Percentiles rank a stretch among this genome's conserved stretches.
Evolutionary conservation across 2,329 filamentous ascomycete species (phyloP).

Genomic region (Xylaria multiplex): DNA sequence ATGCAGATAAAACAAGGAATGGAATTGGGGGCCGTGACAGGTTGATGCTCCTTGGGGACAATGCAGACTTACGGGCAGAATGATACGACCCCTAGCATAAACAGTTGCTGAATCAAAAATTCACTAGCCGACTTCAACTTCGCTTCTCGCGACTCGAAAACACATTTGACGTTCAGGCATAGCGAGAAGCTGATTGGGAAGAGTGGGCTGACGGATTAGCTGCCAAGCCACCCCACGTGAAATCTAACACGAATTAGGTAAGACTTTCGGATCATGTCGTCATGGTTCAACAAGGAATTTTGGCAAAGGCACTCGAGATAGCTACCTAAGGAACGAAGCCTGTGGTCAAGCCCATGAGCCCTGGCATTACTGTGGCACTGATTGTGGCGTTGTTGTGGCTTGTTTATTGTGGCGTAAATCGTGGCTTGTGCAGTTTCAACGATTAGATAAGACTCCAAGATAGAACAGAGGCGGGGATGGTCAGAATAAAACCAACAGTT

Average conservation of each 20-base stretch:
- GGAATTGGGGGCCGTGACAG: background rate
- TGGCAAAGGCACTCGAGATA: too few species aligned
- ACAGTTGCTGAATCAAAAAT: slow-evolving; percentile 2
- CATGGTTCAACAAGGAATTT: slow-evolving; percentile 9
- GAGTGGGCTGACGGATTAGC: background rate
- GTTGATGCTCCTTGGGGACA: slow-evolving; percentile 3
- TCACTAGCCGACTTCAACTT: slow-evolving; percentile 7
- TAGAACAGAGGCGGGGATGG: too few species aligned
- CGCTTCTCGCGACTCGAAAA: slow-evolving; percentile 5
- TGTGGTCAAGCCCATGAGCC: too few species aligned
- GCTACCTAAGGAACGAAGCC: too few species aligned
- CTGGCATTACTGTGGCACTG: too few species aligned
- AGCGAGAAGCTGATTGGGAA: slow-evolving; percentile 4
- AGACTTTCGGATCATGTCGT: slow-evolving; percentile 4
- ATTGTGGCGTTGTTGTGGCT: too few species aligned
- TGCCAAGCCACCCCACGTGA: slow-evolving; percentile 28
- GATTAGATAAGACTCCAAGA: too few species aligned
- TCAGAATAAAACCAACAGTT: too few species aligned
- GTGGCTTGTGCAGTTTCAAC: too few species aligned
- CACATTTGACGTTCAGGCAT: background rate
- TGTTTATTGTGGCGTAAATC: too few species aligned
- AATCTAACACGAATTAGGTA: slow-evolving; percentile 14
- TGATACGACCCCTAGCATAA: background rate
- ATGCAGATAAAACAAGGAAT: slow-evolving; percentile 9
- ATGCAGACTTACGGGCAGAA: slow-evolving; percentile 2